Conservation (phyloP, 495 filamentous ascomycete genomes). For the Aspergillus panamensis region DNA sequence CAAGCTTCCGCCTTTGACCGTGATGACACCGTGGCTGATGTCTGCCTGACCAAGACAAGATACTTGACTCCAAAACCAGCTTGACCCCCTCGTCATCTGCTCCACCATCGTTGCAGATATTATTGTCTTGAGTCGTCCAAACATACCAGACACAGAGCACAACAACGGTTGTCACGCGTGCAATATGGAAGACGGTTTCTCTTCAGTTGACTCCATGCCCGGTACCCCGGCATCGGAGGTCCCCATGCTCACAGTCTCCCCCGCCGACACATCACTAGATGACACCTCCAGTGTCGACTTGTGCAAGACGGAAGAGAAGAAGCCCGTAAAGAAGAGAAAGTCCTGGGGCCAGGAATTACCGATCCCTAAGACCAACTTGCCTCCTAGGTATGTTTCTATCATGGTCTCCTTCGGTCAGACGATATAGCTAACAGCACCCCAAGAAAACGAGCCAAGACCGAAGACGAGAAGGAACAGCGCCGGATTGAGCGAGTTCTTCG, state of each 20-base stretch:
- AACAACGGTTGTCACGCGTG: conserved; percentile 9
- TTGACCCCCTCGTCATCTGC: not conserved
- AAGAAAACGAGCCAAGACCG: conserved; percentile 97
- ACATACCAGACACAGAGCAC: not conserved
- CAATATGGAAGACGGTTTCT: conserved; percentile 39
- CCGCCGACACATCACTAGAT: conserved; percentile 47
- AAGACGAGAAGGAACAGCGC: conserved; percentile 97
- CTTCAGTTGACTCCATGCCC: conserved; percentile 35
- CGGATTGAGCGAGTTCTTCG: conserved; percentile 95
- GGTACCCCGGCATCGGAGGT: conserved; percentile 33
- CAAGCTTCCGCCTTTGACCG: conserved; percentile 28
- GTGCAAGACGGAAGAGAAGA: conserved; percentile 57
- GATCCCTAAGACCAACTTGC: conserved; percentile 93
- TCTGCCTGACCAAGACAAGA: conserved; percentile 17
- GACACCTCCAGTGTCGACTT: conserved; percentile 30
- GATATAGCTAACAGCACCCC: not conserved
- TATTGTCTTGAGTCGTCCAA: conserved; percentile 1
- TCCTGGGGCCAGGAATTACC: conserved; percentile 98
- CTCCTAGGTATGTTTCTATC: conserved; percentile 68
- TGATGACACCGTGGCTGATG: conserved; percentile 41
- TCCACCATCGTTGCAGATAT: conserved; percentile 9
- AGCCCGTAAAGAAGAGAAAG: conserved; percentile 91
- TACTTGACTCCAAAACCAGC: conserved; percentile 2
- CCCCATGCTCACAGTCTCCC: conserved; percentile 46
- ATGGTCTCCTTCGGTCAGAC: not conserved